Conservation (phyloP, 2,329 filamentous ascomycete species). For the Scytalidium sp. region DNA sequence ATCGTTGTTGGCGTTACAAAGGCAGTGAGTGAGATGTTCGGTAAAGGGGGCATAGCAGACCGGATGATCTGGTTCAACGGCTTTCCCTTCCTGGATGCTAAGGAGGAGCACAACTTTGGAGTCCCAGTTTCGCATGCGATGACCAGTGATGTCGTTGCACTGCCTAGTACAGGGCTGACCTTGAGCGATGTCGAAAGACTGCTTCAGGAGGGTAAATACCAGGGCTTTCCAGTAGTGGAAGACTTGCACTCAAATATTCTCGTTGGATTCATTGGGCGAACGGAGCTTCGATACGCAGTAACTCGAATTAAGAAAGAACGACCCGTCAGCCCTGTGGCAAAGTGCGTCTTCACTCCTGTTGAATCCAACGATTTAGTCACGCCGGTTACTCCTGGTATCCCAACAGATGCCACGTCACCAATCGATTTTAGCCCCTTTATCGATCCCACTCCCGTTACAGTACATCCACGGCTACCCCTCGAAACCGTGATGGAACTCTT, state of each 20-base stretch:
- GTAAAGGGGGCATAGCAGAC: constrained; percentile 95
- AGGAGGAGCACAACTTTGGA: constrained; percentile 95
- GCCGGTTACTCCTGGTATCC: constrained; percentile 16
- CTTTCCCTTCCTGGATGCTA: constrained; percentile 94
- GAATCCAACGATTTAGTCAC: constrained; percentile 26
- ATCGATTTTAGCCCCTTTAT: constrained; percentile 86
- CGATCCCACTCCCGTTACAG: constrained; percentile 84
- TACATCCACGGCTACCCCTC: constrained; percentile 84
- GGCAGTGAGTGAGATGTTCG: constrained; percentile 83
- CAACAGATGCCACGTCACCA: constrained; percentile 53
- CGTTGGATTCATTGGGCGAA: constrained; percentile 88
- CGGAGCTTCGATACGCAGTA: constrained; percentile 87
- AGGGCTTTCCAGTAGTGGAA: constrained; percentile 91
- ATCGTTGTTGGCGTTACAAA: constrained; percentile 98
- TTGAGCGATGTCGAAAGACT: constrained; percentile 75
- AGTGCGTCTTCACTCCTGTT: constrained; percentile 70
- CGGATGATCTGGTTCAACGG: constrained; percentile 99
- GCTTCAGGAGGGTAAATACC: constrained; percentile 75
- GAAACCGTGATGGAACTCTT: constrained; percentile 99
- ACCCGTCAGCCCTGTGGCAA: constrained; percentile 61
- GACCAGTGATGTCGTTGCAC: constrained; percentile 70
- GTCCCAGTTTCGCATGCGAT: constrained; percentile 90
- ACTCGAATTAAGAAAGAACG: constrained; percentile 72
- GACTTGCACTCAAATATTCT: constrained; percentile 67
- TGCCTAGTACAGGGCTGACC: constrained; percentile 72